Evolutionary conservation across 2,329 filamentous ascomycete species (phyloP).

Genomic region (Aspergillus vadensis): DNA sequence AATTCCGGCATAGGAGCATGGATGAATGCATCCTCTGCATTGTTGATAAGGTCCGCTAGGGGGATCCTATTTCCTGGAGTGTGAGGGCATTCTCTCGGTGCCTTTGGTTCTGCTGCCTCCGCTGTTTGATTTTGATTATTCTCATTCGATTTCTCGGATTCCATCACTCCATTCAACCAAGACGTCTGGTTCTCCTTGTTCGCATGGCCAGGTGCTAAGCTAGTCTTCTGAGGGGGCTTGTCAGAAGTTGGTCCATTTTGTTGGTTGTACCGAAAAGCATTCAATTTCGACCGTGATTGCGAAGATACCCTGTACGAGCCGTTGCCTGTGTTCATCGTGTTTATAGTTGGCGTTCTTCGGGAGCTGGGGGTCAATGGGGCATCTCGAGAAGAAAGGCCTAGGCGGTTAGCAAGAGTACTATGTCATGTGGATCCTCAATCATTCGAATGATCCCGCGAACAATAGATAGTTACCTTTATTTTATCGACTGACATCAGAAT

Average conservation of each 20-base stretch:
- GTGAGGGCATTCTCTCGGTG: slow-evolving; percentile 51
- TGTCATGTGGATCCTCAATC: neutral
- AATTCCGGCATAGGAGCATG: slow-evolving; percentile 49
- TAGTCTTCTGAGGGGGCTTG: slow-evolving; percentile 25
- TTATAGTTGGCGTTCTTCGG: slow-evolving; percentile 20
- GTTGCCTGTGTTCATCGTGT: slow-evolving; percentile 29
- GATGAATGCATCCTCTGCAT: slow-evolving; percentile 58
- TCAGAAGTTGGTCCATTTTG: slow-evolving; percentile 27
- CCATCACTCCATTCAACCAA: slow-evolving; percentile 38
- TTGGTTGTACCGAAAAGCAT: slow-evolving; percentile 55
- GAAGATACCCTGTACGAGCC: slow-evolving; percentile 48
- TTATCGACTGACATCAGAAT: neutral
- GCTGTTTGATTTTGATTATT: slow-evolving; percentile 22
- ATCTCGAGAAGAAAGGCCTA: slow-evolving; percentile 25
- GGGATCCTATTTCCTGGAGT: slow-evolving; percentile 62
- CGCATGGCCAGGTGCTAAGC: slow-evolving; percentile 30
- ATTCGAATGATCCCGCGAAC: neutral
- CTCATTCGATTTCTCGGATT: slow-evolving; percentile 24
- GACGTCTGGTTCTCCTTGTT: slow-evolving; percentile 50
- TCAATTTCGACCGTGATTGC: slow-evolving; percentile 57
- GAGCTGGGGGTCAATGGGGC: slow-evolving; percentile 23
- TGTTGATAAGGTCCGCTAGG: slow-evolving; percentile 62
- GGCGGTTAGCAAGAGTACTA: slow-evolving; percentile 15
- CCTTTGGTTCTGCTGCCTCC: slow-evolving; percentile 30
- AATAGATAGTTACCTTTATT: neutral